Evolutionary conservation across 2,329 filamentous ascomycete species (phyloP).

Genomic region (Nemania sp.): DNA sequence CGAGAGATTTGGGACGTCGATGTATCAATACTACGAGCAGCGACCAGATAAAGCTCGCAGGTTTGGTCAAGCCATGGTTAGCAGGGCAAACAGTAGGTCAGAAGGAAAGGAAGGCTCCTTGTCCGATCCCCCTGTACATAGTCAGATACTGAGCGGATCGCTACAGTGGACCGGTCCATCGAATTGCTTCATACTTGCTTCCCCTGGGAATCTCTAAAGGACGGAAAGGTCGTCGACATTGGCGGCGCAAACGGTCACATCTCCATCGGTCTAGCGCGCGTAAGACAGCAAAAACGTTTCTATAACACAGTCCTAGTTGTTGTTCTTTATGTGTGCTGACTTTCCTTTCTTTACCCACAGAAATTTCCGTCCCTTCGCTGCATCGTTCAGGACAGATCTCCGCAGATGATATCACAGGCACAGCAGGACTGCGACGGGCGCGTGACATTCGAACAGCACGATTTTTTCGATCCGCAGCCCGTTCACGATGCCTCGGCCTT

Average conservation of each 20-base stretch:
- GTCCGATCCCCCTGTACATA: not conserved
- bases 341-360: not conserved
- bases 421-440: conserved; percentile 6
- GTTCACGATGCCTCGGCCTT: conserved; percentile 9
- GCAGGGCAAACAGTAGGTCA: conserved; percentile 29
- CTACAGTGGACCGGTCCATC: conserved; percentile 33
- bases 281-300: no score
- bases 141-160: not conserved
- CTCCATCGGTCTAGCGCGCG: conserved; percentile 30
- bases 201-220: conserved; percentile 32
- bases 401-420: conserved; percentile 4
- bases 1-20: conserved; percentile 26
- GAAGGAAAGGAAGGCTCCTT: no score
- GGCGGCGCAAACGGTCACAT: conserved; percentile 37
- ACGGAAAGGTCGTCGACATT: conserved; percentile 37
- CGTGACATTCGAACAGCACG: conserved; percentile 17
- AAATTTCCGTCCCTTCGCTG: conserved; percentile 19
- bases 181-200: conserved; percentile 32
- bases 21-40: conserved; percentile 37
- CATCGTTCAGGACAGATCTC: conserved; percentile 20
- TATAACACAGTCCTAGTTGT: not conserved
- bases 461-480: conserved; percentile 23
- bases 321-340: not conserved
- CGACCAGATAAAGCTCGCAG: conserved; percentile 32
- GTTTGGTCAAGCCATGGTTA: conserved; percentile 39